These are phyloP conservation scores for Vitellaria paradoxa DNA, from an alignment of 179 eudicot species.

Conservation along the genomic window DNA sequence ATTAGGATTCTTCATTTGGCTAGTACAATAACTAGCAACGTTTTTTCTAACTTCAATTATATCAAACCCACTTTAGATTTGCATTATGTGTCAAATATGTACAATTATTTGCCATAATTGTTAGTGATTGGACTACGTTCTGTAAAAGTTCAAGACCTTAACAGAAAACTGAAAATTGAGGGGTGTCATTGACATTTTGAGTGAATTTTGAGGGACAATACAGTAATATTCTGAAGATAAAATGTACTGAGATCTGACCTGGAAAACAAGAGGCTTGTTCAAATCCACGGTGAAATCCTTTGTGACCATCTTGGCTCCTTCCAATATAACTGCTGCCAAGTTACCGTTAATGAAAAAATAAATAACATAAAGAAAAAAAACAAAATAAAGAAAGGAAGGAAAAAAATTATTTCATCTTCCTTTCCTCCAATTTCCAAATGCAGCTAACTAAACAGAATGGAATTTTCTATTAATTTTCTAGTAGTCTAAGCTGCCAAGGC, in stretches of 20 bases:
- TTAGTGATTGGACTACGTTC: background rate
- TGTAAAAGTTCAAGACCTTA: background rate
- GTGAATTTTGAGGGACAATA: too few species aligned
- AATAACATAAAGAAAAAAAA: background rate
- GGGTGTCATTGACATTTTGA: background rate
- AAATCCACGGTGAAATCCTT: constrained; percentile 32
- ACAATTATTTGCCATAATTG: too few species aligned
- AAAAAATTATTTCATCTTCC: too few species aligned
- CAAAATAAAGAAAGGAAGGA: background rate
- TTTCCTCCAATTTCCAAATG: too few species aligned
- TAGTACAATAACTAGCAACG: too few species aligned
- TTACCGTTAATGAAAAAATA: background rate
- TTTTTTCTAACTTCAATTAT: too few species aligned
- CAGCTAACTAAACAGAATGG: too few species aligned
- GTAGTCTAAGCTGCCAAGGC: too few species aligned
- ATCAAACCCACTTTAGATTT: too few species aligned
- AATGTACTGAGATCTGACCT: constrained; percentile 24
- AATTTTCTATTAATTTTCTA: too few species aligned
- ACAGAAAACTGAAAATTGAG: background rate
- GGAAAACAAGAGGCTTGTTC: constrained; percentile 44
- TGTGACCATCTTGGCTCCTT: constrained; percentile 36
- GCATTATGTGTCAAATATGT: too few species aligned
- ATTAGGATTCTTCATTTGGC: too few species aligned
- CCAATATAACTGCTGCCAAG: background rate
- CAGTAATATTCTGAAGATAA: background rate